phyloP scores from a whole-genome alignment of 495 filamentous ascomycete species.

The Umbilicaria muhlenbergii region DNA sequence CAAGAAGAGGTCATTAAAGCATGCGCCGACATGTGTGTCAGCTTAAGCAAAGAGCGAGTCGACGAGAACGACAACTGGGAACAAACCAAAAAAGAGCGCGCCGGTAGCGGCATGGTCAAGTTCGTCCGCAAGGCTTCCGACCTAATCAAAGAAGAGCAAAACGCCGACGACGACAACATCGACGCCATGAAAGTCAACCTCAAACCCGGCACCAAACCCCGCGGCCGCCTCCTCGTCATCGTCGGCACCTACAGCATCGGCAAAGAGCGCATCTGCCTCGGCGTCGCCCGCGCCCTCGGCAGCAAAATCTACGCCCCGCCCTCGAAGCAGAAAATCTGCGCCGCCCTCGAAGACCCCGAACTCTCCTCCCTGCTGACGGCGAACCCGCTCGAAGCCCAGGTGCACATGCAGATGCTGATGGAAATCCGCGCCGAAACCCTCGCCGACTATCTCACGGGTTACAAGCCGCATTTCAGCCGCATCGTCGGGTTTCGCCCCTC shows the following conservation, averaged over 20 bases:
- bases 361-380: slow-evolving; percentile 60
- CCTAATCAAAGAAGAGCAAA: slow-evolving; percentile 18
- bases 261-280: slow-evolving; percentile 90
- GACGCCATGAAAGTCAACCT: slow-evolving; percentile 12
- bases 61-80: slow-evolving; percentile 38
- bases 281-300: slow-evolving; percentile 71
- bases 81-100: slow-evolving; percentile 29
- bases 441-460: slow-evolving; percentile 65
- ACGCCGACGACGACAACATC: slow-evolving; percentile 15
- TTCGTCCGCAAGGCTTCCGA: slow-evolving; percentile 34
- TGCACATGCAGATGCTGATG: slow-evolving; percentile 93
- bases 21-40: slow-evolving; percentile 81
- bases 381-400: slow-evolving; percentile 71
- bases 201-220: slow-evolving; percentile 10
- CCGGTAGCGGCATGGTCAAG: slow-evolving; percentile 43
- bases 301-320: slow-evolving; percentile 84
- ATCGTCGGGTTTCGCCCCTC: slow-evolving; percentile 85
- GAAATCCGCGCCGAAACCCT: slow-evolving; percentile 82
- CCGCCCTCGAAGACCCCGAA: slow-evolving; percentile 71
- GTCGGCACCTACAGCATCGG: slow-evolving; percentile 97
- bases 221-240: slow-evolving; percentile 70
- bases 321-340: slow-evolving; percentile 67
- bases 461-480: slow-evolving; percentile 63
- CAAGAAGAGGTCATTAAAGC: slow-evolving; percentile 73
- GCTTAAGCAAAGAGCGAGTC: slow-evolving; percentile 38